A percentile compares a stretch with the other conserved stretches of the same genome.
phyloP scores from a whole-genome alignment of 2,329 filamentous ascomycete genomes.

The Penicillium crustosum region DNA sequence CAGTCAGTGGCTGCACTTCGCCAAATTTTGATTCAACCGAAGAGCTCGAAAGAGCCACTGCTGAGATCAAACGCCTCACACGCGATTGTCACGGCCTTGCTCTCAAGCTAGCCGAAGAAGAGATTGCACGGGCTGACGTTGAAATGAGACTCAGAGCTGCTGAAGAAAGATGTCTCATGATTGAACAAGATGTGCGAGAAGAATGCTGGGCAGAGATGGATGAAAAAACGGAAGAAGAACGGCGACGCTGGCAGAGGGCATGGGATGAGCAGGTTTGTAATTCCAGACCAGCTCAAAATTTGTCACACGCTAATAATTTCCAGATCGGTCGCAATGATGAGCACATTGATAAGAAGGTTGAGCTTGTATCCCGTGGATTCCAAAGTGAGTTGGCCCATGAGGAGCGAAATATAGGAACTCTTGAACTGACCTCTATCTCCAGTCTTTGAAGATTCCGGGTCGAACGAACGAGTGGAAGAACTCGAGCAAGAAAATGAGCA shows the following conservation, averaged over 20 bases:
- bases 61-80: conserved; percentile 76
- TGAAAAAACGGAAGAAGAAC: conserved; percentile 68
- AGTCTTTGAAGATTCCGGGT: conserved; percentile 51
- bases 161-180: conserved; percentile 63
- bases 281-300: background rate
- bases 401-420: background rate
- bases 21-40: conserved; percentile 46
- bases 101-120: conserved; percentile 68
- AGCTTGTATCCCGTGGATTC: conserved; percentile 62
- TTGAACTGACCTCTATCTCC: conserved; percentile 22
- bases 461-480: conserved; percentile 62
- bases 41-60: conserved; percentile 77
- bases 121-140: conserved; percentile 66
- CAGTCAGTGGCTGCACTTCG: conserved; percentile 46
- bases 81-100: conserved; percentile 76
- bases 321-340: conserved; percentile 70
- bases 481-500: conserved; percentile 70
- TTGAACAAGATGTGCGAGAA: conserved; percentile 83
- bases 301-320: conserved; percentile 14
- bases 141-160: conserved; percentile 71
- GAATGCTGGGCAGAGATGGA: conserved; percentile 90
- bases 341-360: conserved; percentile 85
- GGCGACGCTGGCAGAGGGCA: conserved; percentile 75
- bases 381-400: conserved; percentile 36
- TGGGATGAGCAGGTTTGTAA: conserved; percentile 67